Evolutionary conservation across 1,284 basidiomycete species (phyloP).

Genomic region (Rhodotorula sp.): DNA sequence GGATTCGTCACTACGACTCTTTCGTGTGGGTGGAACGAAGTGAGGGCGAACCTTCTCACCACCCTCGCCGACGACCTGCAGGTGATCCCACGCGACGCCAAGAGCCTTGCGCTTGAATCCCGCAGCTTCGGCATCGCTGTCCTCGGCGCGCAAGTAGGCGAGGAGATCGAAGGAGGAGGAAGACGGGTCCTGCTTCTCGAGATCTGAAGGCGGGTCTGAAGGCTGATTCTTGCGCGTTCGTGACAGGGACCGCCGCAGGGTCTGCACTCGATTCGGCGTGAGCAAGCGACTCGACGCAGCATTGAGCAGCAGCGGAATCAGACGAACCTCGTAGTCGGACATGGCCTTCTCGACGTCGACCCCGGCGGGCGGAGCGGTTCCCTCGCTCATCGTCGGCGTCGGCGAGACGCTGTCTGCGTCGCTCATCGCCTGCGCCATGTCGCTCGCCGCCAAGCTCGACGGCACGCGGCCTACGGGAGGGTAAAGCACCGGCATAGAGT

Average conservation of each 20-base stretch:
- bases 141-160: slow-evolving; percentile 70
- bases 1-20: not conserved
- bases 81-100: slow-evolving; percentile 66
- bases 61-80: slow-evolving; percentile 57
- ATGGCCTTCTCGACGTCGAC: not conserved
- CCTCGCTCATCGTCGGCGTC: not conserved
- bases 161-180: slow-evolving; percentile 64
- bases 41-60: slow-evolving; percentile 8
- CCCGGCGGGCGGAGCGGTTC: not conserved
- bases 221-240: not conserved
- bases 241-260: not conserved
- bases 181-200: slow-evolving; percentile 30
- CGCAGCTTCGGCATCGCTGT: slow-evolving; percentile 60
- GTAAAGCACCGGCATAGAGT: too few species aligned
- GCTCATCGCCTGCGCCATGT: too few species aligned
- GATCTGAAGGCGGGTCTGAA: not conserved
- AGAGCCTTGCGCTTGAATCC: slow-evolving; percentile 78
- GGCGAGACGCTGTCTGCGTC: not conserved
- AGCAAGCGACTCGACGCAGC: not conserved
- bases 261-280: not conserved
- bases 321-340: not conserved
- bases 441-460: too few species aligned
- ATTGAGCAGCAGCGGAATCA: too few species aligned
- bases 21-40: not conserved
- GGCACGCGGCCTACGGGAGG: too few species aligned